Percentiles rank a stretch among this genome's conserved stretches.
These are phyloP conservation scores for Oryza meyeriana DNA, from an alignment of 176 grass and related monocot genomes.

Conservation along the genomic window DNA sequence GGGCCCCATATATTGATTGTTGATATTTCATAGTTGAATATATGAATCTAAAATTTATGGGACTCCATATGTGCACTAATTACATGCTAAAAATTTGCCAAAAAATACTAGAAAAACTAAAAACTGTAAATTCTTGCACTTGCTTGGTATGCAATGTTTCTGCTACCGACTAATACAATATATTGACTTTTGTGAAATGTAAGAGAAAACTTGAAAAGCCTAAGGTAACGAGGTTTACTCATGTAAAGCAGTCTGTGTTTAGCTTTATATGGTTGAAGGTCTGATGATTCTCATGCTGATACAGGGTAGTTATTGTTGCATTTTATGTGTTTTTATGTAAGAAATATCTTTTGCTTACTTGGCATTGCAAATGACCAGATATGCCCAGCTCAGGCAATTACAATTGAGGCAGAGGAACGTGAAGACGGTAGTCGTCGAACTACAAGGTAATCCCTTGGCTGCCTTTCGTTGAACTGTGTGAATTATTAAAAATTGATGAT, in stretches of 20 bases:
- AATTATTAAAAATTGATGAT: background rate
- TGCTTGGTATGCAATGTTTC: background rate
- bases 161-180: background rate
- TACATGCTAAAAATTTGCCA: background rate
- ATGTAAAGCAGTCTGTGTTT: background rate
- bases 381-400: slow-evolving; percentile 98
- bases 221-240: background rate
- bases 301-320: slow-evolving; percentile 10
- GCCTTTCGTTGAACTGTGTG: background rate
- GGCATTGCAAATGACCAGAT: slow-evolving; percentile 46
- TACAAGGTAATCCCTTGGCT: slow-evolving; percentile 57
- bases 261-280: background rate
- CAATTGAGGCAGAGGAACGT: slow-evolving; percentile 98
- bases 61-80: background rate
- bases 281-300: background rate
- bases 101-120: background rate
- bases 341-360: background rate
- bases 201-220: background rate
- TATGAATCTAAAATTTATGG: background rate
- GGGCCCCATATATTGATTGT: background rate
- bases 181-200: background rate
- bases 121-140: background rate
- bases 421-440: slow-evolving; percentile 97
- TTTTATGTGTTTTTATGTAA: background rate
- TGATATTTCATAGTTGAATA: background rate